A percentile compares a stretch with the other conserved stretches of the same genome.
Evolutionary conservation across 2,329 filamentous ascomycete genomes (phyloP).

Genomic region (Arthrinium phaeospermum): DNA sequence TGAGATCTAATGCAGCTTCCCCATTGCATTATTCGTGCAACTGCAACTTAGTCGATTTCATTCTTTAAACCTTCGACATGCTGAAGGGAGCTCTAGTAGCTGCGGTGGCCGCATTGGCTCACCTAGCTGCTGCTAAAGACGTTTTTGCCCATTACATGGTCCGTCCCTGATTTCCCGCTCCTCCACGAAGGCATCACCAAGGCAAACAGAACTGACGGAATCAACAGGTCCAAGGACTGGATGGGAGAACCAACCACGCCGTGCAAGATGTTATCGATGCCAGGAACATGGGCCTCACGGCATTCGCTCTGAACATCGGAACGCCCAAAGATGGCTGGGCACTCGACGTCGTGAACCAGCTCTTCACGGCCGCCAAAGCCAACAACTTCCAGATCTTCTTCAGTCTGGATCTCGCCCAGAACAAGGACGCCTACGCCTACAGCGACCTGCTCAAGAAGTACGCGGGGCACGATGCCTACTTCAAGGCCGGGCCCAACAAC

Average conservation of each 20-base stretch:
- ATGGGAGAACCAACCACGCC: constrained; percentile 6
- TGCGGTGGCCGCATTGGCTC: neutral
- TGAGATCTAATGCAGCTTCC: neutral
- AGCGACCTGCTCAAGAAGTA: constrained; percentile 33
- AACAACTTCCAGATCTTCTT: constrained; percentile 43
- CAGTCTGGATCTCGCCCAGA: constrained; percentile 41
- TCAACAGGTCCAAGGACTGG: neutral
- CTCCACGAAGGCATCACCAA: neutral
- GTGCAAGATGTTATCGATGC: constrained; percentile 39
- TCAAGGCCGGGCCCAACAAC: constrained; percentile 33
- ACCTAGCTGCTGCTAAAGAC: constrained; percentile 10
- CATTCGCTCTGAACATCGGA: constrained; percentile 43
- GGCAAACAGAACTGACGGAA: neutral
- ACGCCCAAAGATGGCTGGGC: constrained; percentile 34
- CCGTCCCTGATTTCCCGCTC: neutral
- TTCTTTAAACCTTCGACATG: neutral
- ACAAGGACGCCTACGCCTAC: constrained; percentile 33
- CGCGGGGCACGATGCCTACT: constrained; percentile 37
- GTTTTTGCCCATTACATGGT: constrained; percentile 25
- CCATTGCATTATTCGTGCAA: neutral
- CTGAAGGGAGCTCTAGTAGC: neutral
- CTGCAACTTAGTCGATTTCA: neutral
- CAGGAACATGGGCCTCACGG: constrained; percentile 37
- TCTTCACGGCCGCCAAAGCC: constrained; percentile 38
- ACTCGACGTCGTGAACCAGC: constrained; percentile 32